Conservation (phyloP, 192 early-diverging fungal species). For the Coemansia sp. region DNA sequence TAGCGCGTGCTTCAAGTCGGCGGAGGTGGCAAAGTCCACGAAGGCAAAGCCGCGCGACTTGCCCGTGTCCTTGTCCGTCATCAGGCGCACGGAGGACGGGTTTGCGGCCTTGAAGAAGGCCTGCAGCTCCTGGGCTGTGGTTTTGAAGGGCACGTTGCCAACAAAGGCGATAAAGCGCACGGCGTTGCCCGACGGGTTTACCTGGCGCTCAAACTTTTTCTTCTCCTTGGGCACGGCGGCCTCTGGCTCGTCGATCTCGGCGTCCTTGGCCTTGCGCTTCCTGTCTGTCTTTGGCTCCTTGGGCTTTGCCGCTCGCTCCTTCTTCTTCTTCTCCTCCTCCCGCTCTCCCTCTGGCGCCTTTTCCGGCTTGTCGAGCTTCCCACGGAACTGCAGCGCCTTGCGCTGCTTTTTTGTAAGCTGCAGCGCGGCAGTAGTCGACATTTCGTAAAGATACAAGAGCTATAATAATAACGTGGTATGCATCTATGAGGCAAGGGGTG, state of each 20-base stretch:
- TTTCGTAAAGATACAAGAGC: too few species aligned
- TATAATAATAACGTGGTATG: too few species aligned
- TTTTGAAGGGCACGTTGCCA: conserved; percentile 67
- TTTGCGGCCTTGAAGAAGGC: conserved; percentile 63
- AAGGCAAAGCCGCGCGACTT: conserved; percentile 78
- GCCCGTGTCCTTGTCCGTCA: conserved; percentile 70
- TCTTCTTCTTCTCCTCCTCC: conserved; percentile 6
- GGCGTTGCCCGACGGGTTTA: conserved; percentile 15
- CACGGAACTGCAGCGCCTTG: conserved; percentile 43
- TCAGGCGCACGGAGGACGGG: conserved; percentile 64
- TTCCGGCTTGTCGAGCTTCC: conserved; percentile 34
- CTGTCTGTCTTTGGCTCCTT: conserved; percentile 9
- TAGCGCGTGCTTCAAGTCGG: conserved; percentile 63
- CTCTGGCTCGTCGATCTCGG: not conserved
- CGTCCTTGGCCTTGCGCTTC: conserved; percentile 16
- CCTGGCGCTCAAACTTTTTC: conserved; percentile 34
- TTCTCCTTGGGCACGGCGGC: conserved; percentile 9
- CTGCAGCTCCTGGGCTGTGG: conserved; percentile 65
- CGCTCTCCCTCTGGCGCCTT: conserved; percentile 6
- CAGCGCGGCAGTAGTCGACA: conserved; percentile 4
- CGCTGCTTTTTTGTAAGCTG: conserved; percentile 51
- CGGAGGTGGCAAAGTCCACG: conserved; percentile 63
- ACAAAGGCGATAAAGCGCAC: conserved; percentile 64
- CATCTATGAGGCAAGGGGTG: too few species aligned
- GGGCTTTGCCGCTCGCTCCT: not conserved